phyloP scores from a whole-genome alignment of 2,329 filamentous ascomycete species.

The Talaromyces islandicus region DNA sequence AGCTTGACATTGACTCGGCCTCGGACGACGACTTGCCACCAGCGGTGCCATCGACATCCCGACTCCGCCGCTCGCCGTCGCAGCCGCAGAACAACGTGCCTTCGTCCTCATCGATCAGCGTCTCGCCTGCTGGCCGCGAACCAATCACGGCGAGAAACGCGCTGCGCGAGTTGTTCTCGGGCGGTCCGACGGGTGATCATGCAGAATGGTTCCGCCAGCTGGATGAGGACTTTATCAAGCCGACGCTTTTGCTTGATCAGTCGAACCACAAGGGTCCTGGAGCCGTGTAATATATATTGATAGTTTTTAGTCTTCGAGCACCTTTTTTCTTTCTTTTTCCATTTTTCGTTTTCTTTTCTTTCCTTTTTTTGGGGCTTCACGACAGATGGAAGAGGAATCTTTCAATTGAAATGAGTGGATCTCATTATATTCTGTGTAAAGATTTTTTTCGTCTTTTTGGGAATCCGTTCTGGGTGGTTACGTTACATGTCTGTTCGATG shows the following conservation, averaged over 20 bases:
- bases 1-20: conserved; percentile 33
- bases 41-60: conserved; percentile 36
- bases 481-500: neutral
- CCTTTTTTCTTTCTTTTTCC: neutral
- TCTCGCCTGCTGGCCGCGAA: conserved; percentile 23
- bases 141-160: conserved; percentile 68
- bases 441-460: neutral
- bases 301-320: too few relatives aligned
- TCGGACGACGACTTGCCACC: conserved; percentile 57
- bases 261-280: conserved; percentile 36
- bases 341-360: neutral
- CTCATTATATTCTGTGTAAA: neutral
- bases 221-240: conserved; percentile 95
- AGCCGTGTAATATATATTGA: conserved; percentile 7
- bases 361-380: neutral
- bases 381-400: neutral
- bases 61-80: conserved; percentile 31
- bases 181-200: conserved; percentile 70
- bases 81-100: conserved; percentile 23
- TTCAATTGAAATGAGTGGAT: neutral
- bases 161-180: conserved; percentile 71
- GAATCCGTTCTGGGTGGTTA: neutral
- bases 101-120: conserved; percentile 18
- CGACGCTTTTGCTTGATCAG: conserved; percentile 76
- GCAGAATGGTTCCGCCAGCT: conserved; percentile 84